These are phyloP conservation scores for Aspergillus cristatus DNA, from an alignment of 495 filamentous ascomycete species.

Conservation along the genomic window DNA sequence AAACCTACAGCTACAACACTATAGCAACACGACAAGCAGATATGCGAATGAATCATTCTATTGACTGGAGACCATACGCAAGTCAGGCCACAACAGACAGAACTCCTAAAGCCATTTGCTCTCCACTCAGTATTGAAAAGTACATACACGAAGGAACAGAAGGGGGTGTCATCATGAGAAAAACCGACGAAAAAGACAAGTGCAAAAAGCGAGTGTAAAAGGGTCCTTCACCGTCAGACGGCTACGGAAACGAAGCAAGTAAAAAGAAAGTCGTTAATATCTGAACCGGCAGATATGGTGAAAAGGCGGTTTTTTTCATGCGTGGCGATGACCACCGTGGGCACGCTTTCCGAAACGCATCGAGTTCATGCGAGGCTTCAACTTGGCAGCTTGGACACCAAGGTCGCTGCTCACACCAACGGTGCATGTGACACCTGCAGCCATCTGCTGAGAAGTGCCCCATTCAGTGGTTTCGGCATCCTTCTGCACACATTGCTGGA, in stretches of 20 bases:
- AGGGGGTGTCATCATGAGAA: conserved; percentile 1
- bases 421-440: conserved; percentile 50
- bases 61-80: no score
- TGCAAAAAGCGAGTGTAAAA: conserved; percentile 6
- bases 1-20: no score
- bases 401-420: conserved; percentile 41
- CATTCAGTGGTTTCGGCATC: no score
- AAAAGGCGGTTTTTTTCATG: conserved; percentile 7
- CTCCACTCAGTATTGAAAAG: conserved; percentile 3
- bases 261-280: conserved; percentile 4
- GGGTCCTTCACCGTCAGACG: conserved; percentile 8
- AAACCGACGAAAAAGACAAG: conserved; percentile 2
- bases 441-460: conserved; percentile 43
- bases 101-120: no score
- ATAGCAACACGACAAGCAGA: no score
- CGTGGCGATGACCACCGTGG: conserved; percentile 14
- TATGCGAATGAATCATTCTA: no score
- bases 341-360: conserved; percentile 26
- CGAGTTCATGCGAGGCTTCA: conserved; percentile 21
- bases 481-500: conserved; percentile 39
- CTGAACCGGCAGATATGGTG: conserved; percentile 15
- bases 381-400: conserved; percentile 16
- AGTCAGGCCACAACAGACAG: no score
- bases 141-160: conserved; percentile 17
- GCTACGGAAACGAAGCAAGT: conserved; percentile 10